Conservation (phyloP, 768 basidiomycete genomes). For the Kwoniella shandongensis region DNA sequence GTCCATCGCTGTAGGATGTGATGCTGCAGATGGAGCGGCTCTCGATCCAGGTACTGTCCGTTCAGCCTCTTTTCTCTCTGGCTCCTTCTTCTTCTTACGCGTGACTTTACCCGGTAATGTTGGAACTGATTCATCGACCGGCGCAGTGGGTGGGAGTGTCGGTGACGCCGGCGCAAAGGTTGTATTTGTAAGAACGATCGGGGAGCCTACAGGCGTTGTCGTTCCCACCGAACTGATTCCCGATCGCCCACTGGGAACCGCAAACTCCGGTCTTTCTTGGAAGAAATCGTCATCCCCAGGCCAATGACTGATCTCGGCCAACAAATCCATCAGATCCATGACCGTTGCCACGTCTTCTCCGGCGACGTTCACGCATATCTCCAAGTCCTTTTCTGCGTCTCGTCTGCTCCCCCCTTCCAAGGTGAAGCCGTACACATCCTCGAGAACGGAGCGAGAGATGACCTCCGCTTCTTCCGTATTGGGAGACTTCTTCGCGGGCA, state of each 20-base stretch:
- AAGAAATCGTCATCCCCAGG: constrained; percentile 27
- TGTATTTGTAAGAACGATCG: constrained; percentile 2
- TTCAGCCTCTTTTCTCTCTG: constrained; percentile 1
- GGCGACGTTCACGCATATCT: constrained; percentile 37
- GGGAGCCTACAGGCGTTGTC: not conserved
- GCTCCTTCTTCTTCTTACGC: constrained; percentile 10
- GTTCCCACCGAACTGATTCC: not conserved
- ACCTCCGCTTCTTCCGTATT: constrained; percentile 6
- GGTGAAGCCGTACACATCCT: constrained; percentile 40
- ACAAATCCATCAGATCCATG: constrained; percentile 45
- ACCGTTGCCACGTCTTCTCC: constrained; percentile 41
- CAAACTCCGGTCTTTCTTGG: constrained; percentile 13
- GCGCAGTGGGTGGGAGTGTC: not conserved
- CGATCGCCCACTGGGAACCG: not conserved
- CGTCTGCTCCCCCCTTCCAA: constrained; percentile 13
- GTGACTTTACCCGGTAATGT: constrained; percentile 17
- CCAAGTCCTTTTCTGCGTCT: constrained; percentile 29
- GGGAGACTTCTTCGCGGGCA: not conserved
- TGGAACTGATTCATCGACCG: not conserved
- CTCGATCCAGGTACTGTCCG: constrained; percentile 32
- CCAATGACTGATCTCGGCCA: constrained; percentile 43
- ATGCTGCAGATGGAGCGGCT: constrained; percentile 10
- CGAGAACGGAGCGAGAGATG: constrained; percentile 23
- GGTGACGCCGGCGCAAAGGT: not conserved
- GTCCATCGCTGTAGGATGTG: constrained; percentile 32